phyloP scores from a whole-genome alignment of 768 basidiomycete genomes.

The Sarcodon aspratus region DNA sequence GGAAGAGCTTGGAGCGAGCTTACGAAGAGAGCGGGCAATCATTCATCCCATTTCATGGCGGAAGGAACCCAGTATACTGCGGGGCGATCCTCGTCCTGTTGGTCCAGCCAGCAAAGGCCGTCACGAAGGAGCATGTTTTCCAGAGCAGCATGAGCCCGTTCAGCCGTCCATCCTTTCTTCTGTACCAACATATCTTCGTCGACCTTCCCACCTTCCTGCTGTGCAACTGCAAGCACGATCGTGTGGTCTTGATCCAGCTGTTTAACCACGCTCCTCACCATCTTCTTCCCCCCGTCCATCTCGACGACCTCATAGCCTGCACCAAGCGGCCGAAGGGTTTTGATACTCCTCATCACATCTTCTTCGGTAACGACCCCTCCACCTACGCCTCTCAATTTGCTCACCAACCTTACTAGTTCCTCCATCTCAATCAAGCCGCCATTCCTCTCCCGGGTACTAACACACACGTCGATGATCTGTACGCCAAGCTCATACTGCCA shows the following conservation, averaged over 20 bases:
- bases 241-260: conserved; percentile 88
- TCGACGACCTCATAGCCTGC: conserved; percentile 86
- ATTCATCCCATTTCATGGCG: conserved; percentile 77
- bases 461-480: conserved; percentile 88
- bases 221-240: conserved; percentile 65
- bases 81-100: conserved; percentile 60
- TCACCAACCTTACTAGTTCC: conserved; percentile 73
- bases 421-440: conserved; percentile 87
- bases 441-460: conserved; percentile 79
- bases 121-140: conserved; percentile 88
- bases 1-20: background rate
- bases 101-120: conserved; percentile 92
- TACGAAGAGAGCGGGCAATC: conserved; percentile 5
- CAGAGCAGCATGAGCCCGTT: conserved; percentile 66
- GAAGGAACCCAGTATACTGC: conserved; percentile 83
- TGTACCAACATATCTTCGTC: conserved; percentile 49
- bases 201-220: conserved; percentile 57
- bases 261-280: conserved; percentile 84
- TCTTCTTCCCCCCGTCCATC: conserved; percentile 55
- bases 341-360: conserved; percentile 75
- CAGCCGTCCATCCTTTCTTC: conserved; percentile 65
- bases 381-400: conserved; percentile 58
- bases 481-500: conserved; percentile 96
- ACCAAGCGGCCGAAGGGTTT: conserved; percentile 77
- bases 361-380: conserved; percentile 72